Percentiles rank a stretch among this genome's conserved stretches.
Conservation (phyloP, 306 rosid species). For the Neltuma alba region DNA sequence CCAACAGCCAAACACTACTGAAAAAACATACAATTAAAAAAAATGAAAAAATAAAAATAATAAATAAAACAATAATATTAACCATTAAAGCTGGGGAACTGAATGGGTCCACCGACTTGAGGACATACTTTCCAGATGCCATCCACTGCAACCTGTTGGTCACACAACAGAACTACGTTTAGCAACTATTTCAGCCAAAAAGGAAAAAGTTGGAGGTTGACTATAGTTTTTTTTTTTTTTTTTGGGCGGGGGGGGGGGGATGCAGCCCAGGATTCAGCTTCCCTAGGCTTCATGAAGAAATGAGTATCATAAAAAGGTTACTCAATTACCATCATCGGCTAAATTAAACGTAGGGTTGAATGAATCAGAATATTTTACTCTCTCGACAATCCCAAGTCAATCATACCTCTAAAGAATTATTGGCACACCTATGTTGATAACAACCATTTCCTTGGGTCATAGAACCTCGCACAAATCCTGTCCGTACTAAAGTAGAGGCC, state of each 20-base stretch:
- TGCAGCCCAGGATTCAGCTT: neutral
- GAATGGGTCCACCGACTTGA: slow-evolving; percentile 82
- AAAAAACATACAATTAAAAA: neutral
- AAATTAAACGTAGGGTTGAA: slow-evolving; percentile 22
- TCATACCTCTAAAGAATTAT: slow-evolving; percentile 77
- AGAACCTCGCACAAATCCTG: slow-evolving; percentile 92
- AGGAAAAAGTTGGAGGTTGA: slow-evolving; percentile 13
- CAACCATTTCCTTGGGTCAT: slow-evolving; percentile 94
- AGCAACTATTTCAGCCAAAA: slow-evolving; percentile 28
- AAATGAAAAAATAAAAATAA: neutral
- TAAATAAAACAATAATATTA: slow-evolving; percentile 30
- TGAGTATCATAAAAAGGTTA: neutral
- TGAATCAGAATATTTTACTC: slow-evolving; percentile 3
- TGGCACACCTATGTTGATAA: slow-evolving; percentile 88
- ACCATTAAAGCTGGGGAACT: slow-evolving; percentile 89
- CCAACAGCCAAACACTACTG: neutral
- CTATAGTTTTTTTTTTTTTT: too few species aligned
- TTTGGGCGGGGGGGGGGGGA: neutral
- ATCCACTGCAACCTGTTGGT: slow-evolving; percentile 85
- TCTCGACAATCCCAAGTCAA: slow-evolving; percentile 23
- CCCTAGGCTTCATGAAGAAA: slow-evolving; percentile 6
- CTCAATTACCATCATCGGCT: slow-evolving; percentile 19
- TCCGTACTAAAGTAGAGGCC: slow-evolving; percentile 93
- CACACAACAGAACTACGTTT: slow-evolving; percentile 21
- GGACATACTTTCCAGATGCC: slow-evolving; percentile 89